Evolutionary conservation across 2,329 filamentous ascomycete genomes (phyloP).

Genomic region (Alternaria gansuensis): DNA sequence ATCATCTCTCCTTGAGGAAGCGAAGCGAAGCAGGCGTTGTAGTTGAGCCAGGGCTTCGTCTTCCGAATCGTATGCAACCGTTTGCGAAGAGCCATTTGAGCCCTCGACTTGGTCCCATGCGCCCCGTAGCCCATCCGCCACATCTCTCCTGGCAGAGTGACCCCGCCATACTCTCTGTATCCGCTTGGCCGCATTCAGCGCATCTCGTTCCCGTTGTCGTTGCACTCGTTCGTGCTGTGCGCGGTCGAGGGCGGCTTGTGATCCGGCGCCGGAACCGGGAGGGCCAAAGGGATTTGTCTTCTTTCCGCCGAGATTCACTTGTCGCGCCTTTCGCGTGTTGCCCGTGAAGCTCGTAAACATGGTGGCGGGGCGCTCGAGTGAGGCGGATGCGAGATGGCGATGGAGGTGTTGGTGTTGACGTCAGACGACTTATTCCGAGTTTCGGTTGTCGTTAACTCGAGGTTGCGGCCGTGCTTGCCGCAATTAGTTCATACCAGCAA

Average conservation of each 20-base stretch:
- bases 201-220: constrained; percentile 81
- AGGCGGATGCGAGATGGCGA: not conserved
- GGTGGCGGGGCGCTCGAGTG: constrained; percentile 26
- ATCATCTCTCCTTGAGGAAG: constrained; percentile 46
- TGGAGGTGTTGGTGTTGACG: too few relatives aligned
- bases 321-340: constrained; percentile 81
- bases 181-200: constrained; percentile 73
- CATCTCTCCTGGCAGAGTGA: constrained; percentile 67
- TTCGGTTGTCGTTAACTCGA: too few relatives aligned
- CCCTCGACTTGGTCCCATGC: constrained; percentile 47
- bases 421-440: too few relatives aligned
- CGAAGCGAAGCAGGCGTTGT: constrained; percentile 57
- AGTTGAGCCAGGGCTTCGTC: constrained; percentile 54
- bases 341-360: constrained; percentile 97
- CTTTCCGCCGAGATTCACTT: constrained; percentile 93
- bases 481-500: too few relatives aligned
- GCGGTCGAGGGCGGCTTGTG: constrained; percentile 80
- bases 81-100: constrained; percentile 14
- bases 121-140: constrained; percentile 63
- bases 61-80: constrained; percentile 49
- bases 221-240: constrained; percentile 86
- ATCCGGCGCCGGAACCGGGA: constrained; percentile 66
- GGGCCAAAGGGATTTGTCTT: constrained; percentile 78
- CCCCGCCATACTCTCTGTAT: constrained; percentile 88
- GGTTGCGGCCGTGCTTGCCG: too few relatives aligned